Evolutionary conservation across 495 filamentous ascomycete genomes (phyloP).

Genomic region (Extremus antarcticus): DNA sequence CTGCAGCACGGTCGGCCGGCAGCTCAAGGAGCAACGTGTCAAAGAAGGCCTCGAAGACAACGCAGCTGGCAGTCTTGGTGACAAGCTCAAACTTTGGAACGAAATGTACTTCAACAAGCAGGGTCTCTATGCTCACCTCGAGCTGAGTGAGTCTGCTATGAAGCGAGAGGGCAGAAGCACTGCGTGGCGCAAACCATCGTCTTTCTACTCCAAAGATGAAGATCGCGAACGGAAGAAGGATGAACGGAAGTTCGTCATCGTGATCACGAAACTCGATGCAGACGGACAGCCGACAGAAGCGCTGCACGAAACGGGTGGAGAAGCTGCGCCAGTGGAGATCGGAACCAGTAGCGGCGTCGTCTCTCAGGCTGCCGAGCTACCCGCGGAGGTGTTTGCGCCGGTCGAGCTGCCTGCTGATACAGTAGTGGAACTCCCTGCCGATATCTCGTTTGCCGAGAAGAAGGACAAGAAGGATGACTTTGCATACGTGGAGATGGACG

Average conservation of each 20-base stretch:
- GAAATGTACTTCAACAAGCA: slow-evolving; percentile 9
- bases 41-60: slow-evolving; percentile 5
- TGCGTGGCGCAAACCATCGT: not conserved
- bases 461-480: not conserved
- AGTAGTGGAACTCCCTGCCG: slow-evolving; percentile 5
- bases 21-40: slow-evolving; percentile 6
- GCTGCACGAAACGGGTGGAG: not conserved
- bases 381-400: not conserved
- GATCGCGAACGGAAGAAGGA: slow-evolving; percentile 8
- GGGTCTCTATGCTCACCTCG: slow-evolving; percentile 5
- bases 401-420: slow-evolving; percentile 7
- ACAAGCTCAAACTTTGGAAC: slow-evolving; percentile 12
- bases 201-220: slow-evolving; percentile 1
- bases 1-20: slow-evolving; percentile 2
- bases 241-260: slow-evolving; percentile 12
- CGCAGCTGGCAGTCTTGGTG: slow-evolving; percentile 4
- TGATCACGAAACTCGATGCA: slow-evolving; percentile 6
- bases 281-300: slow-evolving; percentile 6
- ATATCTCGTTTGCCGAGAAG: not conserved
- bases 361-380: not conserved
- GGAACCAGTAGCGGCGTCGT: not conserved
- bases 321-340: not conserved
- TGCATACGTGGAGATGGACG: slow-evolving; percentile 7
- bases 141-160: slow-evolving; percentile 9
- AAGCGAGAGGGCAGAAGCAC: slow-evolving; percentile 4